A percentile compares a stretch with the other conserved stretches of the same genome.
These are phyloP conservation scores for Musa acuminata DNA, from an alignment of 176 grass and related monocot genomes.

Conservation along the genomic window DNA sequence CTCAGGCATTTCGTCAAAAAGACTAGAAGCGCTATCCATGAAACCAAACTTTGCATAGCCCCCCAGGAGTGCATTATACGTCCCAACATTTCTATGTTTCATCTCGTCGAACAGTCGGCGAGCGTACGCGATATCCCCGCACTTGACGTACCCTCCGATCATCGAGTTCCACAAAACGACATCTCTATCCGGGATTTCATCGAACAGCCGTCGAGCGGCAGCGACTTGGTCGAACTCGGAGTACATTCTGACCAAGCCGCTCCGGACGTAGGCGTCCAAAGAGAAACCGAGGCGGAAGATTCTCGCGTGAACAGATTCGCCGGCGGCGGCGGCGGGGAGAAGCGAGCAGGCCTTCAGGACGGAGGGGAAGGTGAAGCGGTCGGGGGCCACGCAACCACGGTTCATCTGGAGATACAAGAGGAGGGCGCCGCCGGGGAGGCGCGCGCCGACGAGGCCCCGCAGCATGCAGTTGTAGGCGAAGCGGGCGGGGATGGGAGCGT, in stretches of 20 bases:
- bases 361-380: slow-evolving; percentile 17
- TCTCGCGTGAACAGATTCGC: slow-evolving; percentile 5
- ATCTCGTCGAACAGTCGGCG: slow-evolving; percentile 16
- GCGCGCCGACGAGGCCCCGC: background rate
- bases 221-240: background rate
- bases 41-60: slow-evolving; percentile 2
- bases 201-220: slow-evolving; percentile 7
- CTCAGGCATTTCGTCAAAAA: slow-evolving; percentile 20
- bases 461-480: slow-evolving; percentile 18
- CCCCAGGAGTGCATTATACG: slow-evolving; percentile 16
- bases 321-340: background rate
- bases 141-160: slow-evolving; percentile 15
- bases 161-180: slow-evolving; percentile 21
- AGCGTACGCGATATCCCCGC: background rate
- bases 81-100: slow-evolving; percentile 3
- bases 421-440: slow-evolving; percentile 5
- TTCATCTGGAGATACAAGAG: slow-evolving; percentile 14
- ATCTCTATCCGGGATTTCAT: slow-evolving; percentile 13
- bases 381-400: background rate
- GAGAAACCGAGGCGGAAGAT: slow-evolving; percentile 8
- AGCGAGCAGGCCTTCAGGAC: slow-evolving; percentile 19
- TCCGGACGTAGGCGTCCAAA: slow-evolving; percentile 5
- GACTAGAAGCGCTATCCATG: background rate
- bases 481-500: background rate
- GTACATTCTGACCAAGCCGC: slow-evolving; percentile 15